Conservation (phyloP, 805 yeast species). For the Yamadazyma kitorensis region DNA sequence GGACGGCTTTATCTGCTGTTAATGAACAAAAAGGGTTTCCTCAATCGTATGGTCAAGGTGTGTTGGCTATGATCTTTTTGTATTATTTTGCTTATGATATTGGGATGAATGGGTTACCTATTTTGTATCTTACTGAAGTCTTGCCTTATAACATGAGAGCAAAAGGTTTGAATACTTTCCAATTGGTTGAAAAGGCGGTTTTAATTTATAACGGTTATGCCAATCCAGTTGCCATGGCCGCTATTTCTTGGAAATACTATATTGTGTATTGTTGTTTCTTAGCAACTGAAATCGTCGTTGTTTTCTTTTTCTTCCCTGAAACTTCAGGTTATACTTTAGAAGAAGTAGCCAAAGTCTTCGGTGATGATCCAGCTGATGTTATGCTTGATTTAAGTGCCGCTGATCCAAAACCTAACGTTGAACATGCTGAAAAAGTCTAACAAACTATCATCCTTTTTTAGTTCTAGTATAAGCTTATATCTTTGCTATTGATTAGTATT, state of each 20-base stretch:
- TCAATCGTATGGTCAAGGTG: constrained; percentile 24
- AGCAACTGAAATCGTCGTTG: constrained; percentile 25
- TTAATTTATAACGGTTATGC: constrained; percentile 26
- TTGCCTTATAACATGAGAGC: constrained; percentile 37
- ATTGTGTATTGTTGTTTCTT: constrained; percentile 34
- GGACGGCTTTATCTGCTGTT: constrained; percentile 18
- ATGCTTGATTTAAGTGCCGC: background rate
- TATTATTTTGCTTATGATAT: constrained; percentile 19
- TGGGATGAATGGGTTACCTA: constrained; percentile 46
- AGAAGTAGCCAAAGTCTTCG: constrained; percentile 41
- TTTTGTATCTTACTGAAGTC: constrained; percentile 43
- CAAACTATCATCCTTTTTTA: no score
- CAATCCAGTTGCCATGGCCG: constrained; percentile 39
- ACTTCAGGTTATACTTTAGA: constrained; percentile 42
- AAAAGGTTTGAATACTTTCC: constrained; percentile 35
- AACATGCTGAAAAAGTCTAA: constrained; percentile 1
- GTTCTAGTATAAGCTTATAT: no score
- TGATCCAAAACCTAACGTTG: background rate
- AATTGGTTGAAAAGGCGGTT: constrained; percentile 15
- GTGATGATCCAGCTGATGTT: constrained; percentile 16
- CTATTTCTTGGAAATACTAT: constrained; percentile 43
- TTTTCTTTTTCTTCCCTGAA: constrained; percentile 37
- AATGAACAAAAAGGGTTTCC: constrained; percentile 14
- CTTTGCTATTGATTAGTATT: no score
- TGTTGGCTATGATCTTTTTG: constrained; percentile 23